A percentile compares a stretch with the other conserved stretches of the same genome.
These are phyloP conservation scores for Cucurbitaria berberidis DNA, from an alignment of 2,329 filamentous ascomycete genomes.

Conservation along the genomic window DNA sequence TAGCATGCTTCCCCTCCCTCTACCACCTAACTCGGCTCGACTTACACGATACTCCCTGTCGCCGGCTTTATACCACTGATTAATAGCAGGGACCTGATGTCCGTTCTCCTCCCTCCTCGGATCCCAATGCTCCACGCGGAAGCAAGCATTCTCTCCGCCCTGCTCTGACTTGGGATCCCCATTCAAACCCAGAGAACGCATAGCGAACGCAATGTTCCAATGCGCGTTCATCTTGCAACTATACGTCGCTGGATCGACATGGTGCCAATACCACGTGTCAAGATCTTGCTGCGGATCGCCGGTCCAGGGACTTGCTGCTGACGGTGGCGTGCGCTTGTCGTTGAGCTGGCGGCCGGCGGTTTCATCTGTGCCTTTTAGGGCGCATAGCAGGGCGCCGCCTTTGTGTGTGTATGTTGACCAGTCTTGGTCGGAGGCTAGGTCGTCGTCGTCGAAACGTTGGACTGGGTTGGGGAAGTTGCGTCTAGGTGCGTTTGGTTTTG, in stretches of 20 bases:
- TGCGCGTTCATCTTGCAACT: constrained; percentile 15
- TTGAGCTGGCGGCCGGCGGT: constrained; percentile 15
- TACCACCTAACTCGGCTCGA: no score
- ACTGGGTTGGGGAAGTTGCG: neutral
- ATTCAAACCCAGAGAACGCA: constrained; percentile 14
- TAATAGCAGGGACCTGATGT: constrained; percentile 7
- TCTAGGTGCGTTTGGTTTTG: neutral
- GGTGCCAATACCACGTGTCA: constrained; percentile 23
- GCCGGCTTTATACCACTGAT: constrained; percentile 26
- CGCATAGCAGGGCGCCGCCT: constrained; percentile 21
- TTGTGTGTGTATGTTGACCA: constrained; percentile 15
- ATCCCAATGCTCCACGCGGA: constrained; percentile 24
- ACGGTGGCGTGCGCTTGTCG: constrained; percentile 21
- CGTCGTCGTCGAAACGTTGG: neutral
- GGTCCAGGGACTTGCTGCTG: constrained; percentile 21
- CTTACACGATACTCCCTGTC: constrained; percentile 17
- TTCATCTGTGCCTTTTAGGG: constrained; percentile 13
- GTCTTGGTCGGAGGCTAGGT: constrained; percentile 11
- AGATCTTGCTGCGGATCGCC: constrained; percentile 18
- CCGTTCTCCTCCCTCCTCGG: constrained; percentile 8
- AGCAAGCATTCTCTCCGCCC: constrained; percentile 22
- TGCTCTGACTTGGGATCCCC: constrained; percentile 7
- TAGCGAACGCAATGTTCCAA: constrained; percentile 15
- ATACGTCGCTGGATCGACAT: constrained; percentile 5
- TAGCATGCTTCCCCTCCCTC: neutral